A percentile compares a stretch with the other conserved stretches of the same genome.
Conservation (phyloP, 2,329 filamentous ascomycete species). For the Stachybotrys echinatus region DNA sequence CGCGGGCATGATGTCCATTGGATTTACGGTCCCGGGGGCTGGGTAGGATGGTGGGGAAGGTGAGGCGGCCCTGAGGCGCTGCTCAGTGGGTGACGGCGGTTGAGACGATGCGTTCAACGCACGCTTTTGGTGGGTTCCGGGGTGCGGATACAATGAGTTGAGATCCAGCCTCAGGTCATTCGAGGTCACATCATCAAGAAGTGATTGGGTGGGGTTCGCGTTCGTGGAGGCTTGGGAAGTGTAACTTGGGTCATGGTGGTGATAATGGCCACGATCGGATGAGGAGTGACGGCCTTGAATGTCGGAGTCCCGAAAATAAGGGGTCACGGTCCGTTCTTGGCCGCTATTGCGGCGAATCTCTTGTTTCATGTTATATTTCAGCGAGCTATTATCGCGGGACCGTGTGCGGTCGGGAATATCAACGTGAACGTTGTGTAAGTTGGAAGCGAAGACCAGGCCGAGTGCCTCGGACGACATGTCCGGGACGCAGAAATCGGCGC, state of each 20-base stretch:
- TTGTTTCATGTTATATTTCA: constrained; percentile 28
- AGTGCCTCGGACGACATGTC: constrained; percentile 35
- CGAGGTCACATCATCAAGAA: neutral
- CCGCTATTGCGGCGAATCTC: constrained; percentile 29
- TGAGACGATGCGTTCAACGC: constrained; percentile 2
- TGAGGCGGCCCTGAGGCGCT: constrained; percentile 15
- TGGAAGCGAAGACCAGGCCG: constrained; percentile 24
- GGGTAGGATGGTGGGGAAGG: constrained; percentile 26
- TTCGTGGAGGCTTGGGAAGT: neutral
- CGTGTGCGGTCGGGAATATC: constrained; percentile 16
- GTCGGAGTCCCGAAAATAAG: constrained; percentile 7
- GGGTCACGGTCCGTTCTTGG: constrained; percentile 21
- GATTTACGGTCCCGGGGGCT: constrained; percentile 44
- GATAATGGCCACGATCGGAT: constrained; percentile 1
- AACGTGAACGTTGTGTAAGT: constrained; percentile 12
- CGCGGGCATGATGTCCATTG: constrained; percentile 48
- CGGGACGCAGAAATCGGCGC: constrained; percentile 35
- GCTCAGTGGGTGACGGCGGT: constrained; percentile 13
- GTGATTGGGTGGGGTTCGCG: neutral
- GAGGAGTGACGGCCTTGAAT: constrained; percentile 5
- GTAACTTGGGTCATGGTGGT: neutral
- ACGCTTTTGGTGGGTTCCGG: neutral
- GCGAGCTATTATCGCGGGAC: constrained; percentile 24
- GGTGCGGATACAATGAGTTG: neutral
- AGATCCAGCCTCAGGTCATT: neutral